These are phyloP conservation scores for Nothophaeocryptopus gaeumannii DNA, from an alignment of 2,329 filamentous ascomycete genomes.

Conservation along the genomic window DNA sequence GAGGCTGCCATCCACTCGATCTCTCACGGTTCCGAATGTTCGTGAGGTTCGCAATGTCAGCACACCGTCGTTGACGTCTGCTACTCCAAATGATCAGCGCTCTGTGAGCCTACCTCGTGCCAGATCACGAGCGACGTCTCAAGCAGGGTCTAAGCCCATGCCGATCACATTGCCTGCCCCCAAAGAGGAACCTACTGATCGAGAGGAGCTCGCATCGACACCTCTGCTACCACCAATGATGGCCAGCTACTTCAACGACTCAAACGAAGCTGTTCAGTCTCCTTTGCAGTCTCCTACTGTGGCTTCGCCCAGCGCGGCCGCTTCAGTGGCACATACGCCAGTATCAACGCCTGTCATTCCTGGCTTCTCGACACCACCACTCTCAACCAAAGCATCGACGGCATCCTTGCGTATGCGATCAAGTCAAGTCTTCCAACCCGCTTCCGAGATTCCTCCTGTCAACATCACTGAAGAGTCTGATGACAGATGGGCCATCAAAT, in stretches of 20 bases:
- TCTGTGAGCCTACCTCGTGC: conserved; percentile 19
- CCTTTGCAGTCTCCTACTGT: conserved; percentile 84
- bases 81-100: conserved; percentile 5
- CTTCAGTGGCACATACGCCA: conserved; percentile 46
- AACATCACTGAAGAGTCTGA: conserved; percentile 44
- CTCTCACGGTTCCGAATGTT: conserved; percentile 43
- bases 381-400: conserved; percentile 74
- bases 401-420: conserved; percentile 65
- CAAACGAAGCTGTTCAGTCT: conserved; percentile 63
- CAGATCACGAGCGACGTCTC: conserved; percentile 10
- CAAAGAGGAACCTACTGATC: conserved; percentile 47
- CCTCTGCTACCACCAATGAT: conserved; percentile 82
- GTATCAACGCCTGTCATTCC: conserved; percentile 50
- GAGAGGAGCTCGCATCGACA: conserved; percentile 69
- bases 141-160: conserved; percentile 13
- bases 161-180: conserved; percentile 26
- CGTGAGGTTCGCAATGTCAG: conserved; percentile 37
- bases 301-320: conserved; percentile 54
- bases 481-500: conserved; percentile 74
- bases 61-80: conserved; percentile 27
- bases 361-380: conserved; percentile 62
- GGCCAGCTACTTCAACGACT: conserved; percentile 53
- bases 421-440: conserved; percentile 48
- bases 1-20: conserved; percentile 71
- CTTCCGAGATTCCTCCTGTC: conserved; percentile 63